Evolutionary conservation across 306 rosid genomes (phyloP), one percentile per base, ranked within the genome.

Genomic region (Sicyos baderoa): DNA sequence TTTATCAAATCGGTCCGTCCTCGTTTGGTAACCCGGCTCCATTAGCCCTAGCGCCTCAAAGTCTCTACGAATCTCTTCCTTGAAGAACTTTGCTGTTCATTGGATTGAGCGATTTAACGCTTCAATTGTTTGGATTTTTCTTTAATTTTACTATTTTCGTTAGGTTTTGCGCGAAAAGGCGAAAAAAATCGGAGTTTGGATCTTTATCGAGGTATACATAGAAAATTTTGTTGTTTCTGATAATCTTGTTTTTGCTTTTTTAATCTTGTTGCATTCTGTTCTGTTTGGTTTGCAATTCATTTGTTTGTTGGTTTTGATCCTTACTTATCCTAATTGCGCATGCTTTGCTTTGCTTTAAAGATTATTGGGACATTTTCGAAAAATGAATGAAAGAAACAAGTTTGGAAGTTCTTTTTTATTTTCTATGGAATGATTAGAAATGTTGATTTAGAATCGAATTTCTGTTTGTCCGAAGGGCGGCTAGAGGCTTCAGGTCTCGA

Each of bases 31-130:
- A 61, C 50, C 6, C 9, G 18, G 8, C 50, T 32, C 45, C 50
- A 37, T 17, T 40, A 61, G 70, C 53, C 70, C 70, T 64, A 64
- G 53, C 52, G 68, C 53, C 53, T 21, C 51, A 64, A 18, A 40
- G 21, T 64, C 70, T 19, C 17, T 63, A 8, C 17, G 15, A 63
- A 63, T 63, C 69, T 63, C 32, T 64, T 40, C 53, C 25, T n/a
- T 1, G 4, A 32, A 60, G 15, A 16, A n/a, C 25, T 10, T 37
- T 61, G 49, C 12, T 9, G 25, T 61, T 37, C 4, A 48, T 61
- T 9, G 25, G 14, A n/a, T 1, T 4, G 50, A 17, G 49, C 15
- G 25, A 35, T 61, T 37, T 1, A 4, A 61, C 8, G 68, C 14
- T 14, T 12, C 49, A 61, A 2, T 5, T 12, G 42, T 6, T 64